A percentile compares a stretch with the other conserved stretches of the same genome.
Evolutionary conservation across 108 stramenopile genomes (phyloP).

Genomic region (Skeletonema tropicum): DNA sequence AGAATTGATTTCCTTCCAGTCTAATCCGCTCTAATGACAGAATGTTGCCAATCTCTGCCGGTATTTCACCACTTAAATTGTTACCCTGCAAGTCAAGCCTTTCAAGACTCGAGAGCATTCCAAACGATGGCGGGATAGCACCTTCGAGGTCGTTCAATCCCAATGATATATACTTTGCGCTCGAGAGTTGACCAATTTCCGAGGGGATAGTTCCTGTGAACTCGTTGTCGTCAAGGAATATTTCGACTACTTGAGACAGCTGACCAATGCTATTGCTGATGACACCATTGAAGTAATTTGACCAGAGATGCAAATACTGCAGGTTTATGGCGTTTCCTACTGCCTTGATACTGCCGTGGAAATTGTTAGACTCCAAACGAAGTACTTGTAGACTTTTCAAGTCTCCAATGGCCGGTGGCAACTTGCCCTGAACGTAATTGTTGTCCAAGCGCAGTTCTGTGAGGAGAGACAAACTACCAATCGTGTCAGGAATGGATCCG

Average conservation of each 20-base stretch:
- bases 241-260: conserved; percentile 28
- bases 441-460: conserved; percentile 43
- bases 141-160: conserved; percentile 33
- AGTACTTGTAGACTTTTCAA: conserved; percentile 21
- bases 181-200: conserved; percentile 33
- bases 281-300: conserved; percentile 42
- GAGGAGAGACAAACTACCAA: conserved; percentile 39
- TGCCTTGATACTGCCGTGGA: conserved; percentile 15
- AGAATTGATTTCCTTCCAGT: background rate
- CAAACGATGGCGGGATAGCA: conserved; percentile 31
- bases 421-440: conserved; percentile 34
- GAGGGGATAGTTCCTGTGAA: conserved; percentile 40
- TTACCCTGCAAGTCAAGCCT: conserved; percentile 41
- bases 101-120: conserved; percentile 20
- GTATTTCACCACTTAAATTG: conserved; percentile 34
- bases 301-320: conserved; percentile 47
- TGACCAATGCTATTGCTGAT: conserved; percentile 27
- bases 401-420: conserved; percentile 37
- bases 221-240: conserved; percentile 53
- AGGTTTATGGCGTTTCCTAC: conserved; percentile 16
- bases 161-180: conserved; percentile 34
- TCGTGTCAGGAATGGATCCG: conserved; percentile 40
- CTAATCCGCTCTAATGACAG: background rate
- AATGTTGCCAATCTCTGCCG: conserved; percentile 2
- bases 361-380: conserved; percentile 30